Percentiles rank a stretch among this genome's conserved stretches.
Conservation (phyloP, 106 monocot species). For the Allium cepa region DNA sequence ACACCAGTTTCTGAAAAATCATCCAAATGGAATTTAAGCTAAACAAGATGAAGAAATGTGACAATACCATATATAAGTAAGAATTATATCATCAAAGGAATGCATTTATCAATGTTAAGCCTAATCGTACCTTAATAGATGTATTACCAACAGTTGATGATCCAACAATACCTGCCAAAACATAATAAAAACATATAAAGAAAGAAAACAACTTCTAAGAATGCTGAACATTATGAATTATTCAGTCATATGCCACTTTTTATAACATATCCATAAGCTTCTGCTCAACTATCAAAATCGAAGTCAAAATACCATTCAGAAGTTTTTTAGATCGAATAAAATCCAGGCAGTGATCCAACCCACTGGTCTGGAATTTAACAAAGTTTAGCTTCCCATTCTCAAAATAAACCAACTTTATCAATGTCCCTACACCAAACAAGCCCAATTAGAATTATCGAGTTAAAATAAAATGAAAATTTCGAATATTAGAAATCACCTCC, state of each 20-base stretch:
- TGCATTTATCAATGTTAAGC: too few relatives aligned
- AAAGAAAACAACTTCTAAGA: neutral
- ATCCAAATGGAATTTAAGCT: too few relatives aligned
- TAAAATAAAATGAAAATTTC: too few relatives aligned
- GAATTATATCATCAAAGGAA: too few relatives aligned
- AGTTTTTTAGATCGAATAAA: conserved; percentile 41
- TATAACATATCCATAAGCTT: too few relatives aligned
- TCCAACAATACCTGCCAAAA: conserved; percentile 10
- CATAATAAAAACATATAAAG: neutral
- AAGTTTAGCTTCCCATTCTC: conserved; percentile 42
- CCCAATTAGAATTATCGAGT: too few relatives aligned
- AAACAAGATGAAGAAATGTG: too few relatives aligned
- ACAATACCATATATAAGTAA: too few relatives aligned
- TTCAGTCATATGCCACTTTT: neutral
- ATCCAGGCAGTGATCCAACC: conserved; percentile 50
- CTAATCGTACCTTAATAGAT: conserved; percentile 10
- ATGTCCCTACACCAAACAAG: conserved; percentile 15
- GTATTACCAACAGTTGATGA: conserved; percentile 2
- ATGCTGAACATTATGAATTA: neutral
- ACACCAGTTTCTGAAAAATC: too few relatives aligned
- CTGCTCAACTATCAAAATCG: too few relatives aligned
- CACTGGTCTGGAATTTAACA: conserved; percentile 43
- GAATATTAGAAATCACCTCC: conserved; percentile 13
- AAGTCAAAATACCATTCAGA: conserved; percentile 2
- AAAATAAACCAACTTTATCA: conserved; percentile 39